phyloP scores from a whole-genome alignment of 2,329 filamentous ascomycete genomes.

The Fusarium subglutinans region DNA sequence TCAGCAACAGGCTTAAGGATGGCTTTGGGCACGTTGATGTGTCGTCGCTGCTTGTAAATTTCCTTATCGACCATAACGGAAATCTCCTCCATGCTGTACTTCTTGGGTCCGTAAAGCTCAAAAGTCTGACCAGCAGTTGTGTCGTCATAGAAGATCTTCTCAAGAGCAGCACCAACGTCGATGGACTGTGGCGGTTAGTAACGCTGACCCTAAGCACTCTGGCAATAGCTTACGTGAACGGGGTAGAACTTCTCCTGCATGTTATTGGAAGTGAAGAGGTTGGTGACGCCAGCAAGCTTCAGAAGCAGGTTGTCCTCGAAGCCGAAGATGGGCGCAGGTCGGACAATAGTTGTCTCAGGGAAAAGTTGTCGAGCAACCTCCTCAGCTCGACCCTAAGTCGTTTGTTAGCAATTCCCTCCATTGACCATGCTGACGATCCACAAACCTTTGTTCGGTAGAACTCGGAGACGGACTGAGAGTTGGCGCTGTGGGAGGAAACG shows the following conservation, averaged over 20 bases:
- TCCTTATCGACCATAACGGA: slow-evolving; percentile 88
- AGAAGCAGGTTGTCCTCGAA: slow-evolving; percentile 94
- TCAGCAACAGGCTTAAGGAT: slow-evolving; percentile 79
- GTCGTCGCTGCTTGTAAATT: slow-evolving; percentile 87
- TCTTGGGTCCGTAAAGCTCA: slow-evolving; percentile 92
- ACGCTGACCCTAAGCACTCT: background rate
- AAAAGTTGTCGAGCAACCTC: slow-evolving; percentile 86
- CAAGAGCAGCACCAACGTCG: slow-evolving; percentile 88
- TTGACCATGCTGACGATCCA: background rate
- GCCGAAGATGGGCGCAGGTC: slow-evolving; percentile 92
- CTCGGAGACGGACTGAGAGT: slow-evolving; percentile 80
- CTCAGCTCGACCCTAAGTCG: slow-evolving; percentile 76
- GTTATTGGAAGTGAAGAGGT: slow-evolving; percentile 89
- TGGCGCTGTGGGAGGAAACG: slow-evolving; percentile 92
- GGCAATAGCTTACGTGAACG: slow-evolving; percentile 77
- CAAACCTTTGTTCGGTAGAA: slow-evolving; percentile 90
- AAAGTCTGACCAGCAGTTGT: slow-evolving; percentile 89
- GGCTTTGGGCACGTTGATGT: slow-evolving; percentile 88
- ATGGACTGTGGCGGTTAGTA: slow-evolving; percentile 68
- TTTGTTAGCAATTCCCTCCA: slow-evolving; percentile 22
- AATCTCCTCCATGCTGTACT: slow-evolving; percentile 91
- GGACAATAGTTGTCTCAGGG: slow-evolving; percentile 96
- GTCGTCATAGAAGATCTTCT: slow-evolving; percentile 91
- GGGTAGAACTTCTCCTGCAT: slow-evolving; percentile 92
- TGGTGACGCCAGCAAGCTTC: slow-evolving; percentile 80